Evolutionary conservation across 106 monocot species (phyloP).

Genomic region (Chionographis japonica): DNA sequence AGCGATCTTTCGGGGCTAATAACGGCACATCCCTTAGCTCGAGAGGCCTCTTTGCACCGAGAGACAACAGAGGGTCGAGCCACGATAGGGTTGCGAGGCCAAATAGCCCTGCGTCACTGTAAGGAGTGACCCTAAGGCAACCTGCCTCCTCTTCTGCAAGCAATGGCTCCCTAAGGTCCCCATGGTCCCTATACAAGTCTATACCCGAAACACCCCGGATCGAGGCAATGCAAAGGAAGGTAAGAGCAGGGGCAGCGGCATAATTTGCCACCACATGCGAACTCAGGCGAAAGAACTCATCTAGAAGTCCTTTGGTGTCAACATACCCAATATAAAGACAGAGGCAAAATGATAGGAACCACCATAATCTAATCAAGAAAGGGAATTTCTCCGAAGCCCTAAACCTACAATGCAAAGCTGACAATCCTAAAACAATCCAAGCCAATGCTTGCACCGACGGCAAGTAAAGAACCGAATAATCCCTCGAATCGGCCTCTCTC

Average conservation of each 20-base stretch:
- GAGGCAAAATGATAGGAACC: constrained; percentile 45
- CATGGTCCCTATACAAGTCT: constrained; percentile 16
- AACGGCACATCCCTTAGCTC: constrained; percentile 83
- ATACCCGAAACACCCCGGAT: constrained; percentile 49
- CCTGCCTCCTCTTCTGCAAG: constrained; percentile 53
- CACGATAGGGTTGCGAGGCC: constrained; percentile 65
- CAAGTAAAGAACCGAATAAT: constrained; percentile 29
- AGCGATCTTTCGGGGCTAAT: constrained; percentile 59
- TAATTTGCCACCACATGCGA: constrained; percentile 52
- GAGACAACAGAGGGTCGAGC: constrained; percentile 60
- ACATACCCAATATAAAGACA: constrained; percentile 35
- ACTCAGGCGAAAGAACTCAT: constrained; percentile 9
- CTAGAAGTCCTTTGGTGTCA: constrained; percentile 32
- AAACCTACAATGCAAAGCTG: constrained; percentile 26
- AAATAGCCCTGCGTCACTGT: constrained; percentile 62
- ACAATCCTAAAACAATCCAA: constrained; percentile 38
- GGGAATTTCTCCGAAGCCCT: constrained; percentile 36
- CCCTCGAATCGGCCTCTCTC: neutral
- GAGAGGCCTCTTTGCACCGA: constrained; percentile 74
- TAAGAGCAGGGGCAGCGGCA: constrained; percentile 40
- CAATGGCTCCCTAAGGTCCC: constrained; percentile 37
- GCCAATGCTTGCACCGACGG: constrained; percentile 46
- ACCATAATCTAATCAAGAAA: constrained; percentile 53
- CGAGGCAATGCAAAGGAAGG: constrained; percentile 48
- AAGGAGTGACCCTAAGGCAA: constrained; percentile 75